Conservation (phyloP, 164 flowering plant species). For the Magnolia kwangsiensis region DNA sequence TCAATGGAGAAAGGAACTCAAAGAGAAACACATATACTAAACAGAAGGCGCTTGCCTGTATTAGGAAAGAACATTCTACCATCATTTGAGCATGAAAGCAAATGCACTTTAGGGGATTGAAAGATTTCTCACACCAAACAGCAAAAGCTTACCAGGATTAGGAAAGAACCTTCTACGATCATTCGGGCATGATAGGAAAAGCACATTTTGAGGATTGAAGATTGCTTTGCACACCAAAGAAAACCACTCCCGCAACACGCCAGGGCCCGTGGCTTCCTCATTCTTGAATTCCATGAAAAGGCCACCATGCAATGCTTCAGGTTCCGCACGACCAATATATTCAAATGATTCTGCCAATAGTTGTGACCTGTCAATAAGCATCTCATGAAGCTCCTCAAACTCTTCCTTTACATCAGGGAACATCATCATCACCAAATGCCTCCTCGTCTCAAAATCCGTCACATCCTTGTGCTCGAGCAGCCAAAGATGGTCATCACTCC, state of each 20-base stretch:
- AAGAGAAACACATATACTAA: too few species aligned
- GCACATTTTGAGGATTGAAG: conserved; percentile 73
- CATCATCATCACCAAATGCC: conserved; percentile 73
- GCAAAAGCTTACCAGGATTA: conserved; percentile 64
- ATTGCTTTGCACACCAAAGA: conserved; percentile 75
- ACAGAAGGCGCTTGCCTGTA: not conserved
- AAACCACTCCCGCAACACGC: conserved; percentile 95
- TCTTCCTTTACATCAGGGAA: conserved; percentile 81
- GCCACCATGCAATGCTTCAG: conserved; percentile 49
- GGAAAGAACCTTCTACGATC: conserved; percentile 89
- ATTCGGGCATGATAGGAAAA: conserved; percentile 75
- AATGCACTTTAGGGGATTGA: not conserved
- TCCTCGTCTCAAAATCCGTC: conserved; percentile 63
- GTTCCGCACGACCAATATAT: conserved; percentile 55
- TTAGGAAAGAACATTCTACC: not conserved
- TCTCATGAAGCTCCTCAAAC: conserved; percentile 75
- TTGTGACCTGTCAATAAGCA: conserved; percentile 86
- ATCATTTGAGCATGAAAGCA: not conserved
- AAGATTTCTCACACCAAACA: not conserved
- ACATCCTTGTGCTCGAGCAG: conserved; percentile 68
- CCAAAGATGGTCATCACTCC: conserved; percentile 71
- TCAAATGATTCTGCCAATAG: conserved; percentile 78
- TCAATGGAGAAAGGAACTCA: not conserved
- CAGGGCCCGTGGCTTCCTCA: conserved; percentile 98
- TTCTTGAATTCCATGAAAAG: conserved; percentile 89